These are phyloP conservation scores for Comarum palustre DNA, from an alignment of 306 rosid genomes.

Conservation along the genomic window DNA sequence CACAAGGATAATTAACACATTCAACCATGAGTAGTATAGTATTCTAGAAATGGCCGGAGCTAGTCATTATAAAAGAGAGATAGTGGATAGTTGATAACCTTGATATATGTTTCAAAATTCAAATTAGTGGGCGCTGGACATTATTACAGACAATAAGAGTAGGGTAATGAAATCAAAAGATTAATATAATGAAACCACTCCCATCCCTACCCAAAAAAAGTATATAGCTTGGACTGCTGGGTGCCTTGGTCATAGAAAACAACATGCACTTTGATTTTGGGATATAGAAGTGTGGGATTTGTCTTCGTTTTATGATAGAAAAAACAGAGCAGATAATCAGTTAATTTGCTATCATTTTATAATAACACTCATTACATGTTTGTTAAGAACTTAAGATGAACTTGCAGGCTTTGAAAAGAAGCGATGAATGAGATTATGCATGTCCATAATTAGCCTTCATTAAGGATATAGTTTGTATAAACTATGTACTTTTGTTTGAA, in stretches of 20 bases:
- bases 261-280: not conserved
- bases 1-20: slow-evolving; percentile 1
- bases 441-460: slow-evolving; percentile 17
- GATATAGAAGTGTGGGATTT: not conserved
- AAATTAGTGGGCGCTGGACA: slow-evolving; percentile 15
- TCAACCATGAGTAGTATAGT: not conserved
- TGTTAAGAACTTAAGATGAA: not conserved
- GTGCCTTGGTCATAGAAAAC: slow-evolving; percentile 10
- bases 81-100: not conserved
- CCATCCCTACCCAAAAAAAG: slow-evolving; percentile 8
- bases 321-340: not conserved
- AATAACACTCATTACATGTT: not conserved
- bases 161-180: not conserved
- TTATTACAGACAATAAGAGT: not conserved
- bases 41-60: not conserved
- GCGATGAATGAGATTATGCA: slow-evolving; percentile 1
- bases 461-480: not conserved
- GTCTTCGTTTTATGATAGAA: not conserved
- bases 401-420: not conserved
- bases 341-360: not conserved
- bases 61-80: not conserved
- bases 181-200: not conserved
- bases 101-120: slow-evolving; percentile 8
- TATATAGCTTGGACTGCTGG: not conserved
- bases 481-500: not conserved